Evolutionary conservation across 2,329 filamentous ascomycete species (phyloP).

Genomic region (Ophiostoma fasciatum): DNA sequence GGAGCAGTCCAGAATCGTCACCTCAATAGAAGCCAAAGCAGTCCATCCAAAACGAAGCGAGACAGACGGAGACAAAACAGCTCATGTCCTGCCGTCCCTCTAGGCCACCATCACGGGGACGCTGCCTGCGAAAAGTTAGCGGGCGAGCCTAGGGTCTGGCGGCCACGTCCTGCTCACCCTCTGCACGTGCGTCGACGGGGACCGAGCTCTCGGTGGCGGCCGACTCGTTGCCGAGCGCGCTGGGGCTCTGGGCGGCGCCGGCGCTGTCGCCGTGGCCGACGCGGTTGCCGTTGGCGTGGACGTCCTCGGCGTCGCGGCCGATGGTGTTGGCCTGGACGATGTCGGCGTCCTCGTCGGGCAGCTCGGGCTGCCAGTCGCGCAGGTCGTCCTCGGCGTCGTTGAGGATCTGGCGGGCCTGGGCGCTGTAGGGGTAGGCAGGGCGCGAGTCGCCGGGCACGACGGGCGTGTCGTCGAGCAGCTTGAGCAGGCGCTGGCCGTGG

Average conservation of each 20-base stretch:
- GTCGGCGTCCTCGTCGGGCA: slow-evolving; percentile 16
- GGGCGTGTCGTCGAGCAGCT: slow-evolving; percentile 77
- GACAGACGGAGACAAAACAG: not conserved
- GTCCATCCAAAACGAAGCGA: not conserved
- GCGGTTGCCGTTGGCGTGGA: not conserved
- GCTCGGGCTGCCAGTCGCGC: slow-evolving; percentile 50
- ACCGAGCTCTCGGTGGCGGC: not conserved
- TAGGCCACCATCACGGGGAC: not conserved
- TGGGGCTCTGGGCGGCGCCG: not conserved
- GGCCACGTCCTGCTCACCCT: no score
- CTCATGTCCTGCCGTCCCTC: not conserved
- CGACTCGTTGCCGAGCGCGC: not conserved
- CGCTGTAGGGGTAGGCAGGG: slow-evolving; percentile 47
- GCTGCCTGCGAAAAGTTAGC: no score
- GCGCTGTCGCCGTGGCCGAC: not conserved
- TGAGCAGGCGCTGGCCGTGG: slow-evolving; percentile 72
- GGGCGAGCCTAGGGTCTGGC: no score
- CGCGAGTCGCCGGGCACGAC: slow-evolving; percentile 74
- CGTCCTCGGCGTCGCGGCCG: not conserved
- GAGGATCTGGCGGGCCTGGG: slow-evolving; percentile 67
- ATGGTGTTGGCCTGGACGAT: not conserved
- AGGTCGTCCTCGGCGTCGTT: slow-evolving; percentile 89
- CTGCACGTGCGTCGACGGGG: not conserved
- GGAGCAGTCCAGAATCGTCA: not conserved
- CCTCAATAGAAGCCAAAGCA: slow-evolving; percentile 1